Base-by-base conservation (phyloP, 1,284 basidiomycete species). In the Trametes sp. region DNA sequence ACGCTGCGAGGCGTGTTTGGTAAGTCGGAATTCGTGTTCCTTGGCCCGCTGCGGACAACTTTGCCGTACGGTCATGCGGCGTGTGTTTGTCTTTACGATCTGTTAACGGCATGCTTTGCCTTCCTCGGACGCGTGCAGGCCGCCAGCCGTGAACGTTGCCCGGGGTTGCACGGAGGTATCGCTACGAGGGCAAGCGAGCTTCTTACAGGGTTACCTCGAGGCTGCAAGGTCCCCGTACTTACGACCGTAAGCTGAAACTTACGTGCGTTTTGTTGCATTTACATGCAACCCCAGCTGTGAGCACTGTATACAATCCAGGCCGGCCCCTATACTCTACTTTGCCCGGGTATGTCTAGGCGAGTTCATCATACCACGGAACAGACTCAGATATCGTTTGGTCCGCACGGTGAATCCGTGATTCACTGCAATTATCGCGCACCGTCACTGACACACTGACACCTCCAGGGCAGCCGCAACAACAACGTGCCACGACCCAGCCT, bases 181-280 rank as follows among this genome's bases (percentile, higher is more conserved):
- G 42, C 24, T 21, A 35, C 11, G 36, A 10, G 24, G 50, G 14
- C 38, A 45, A 45, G 21, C 14, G 24, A 28, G 23, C 54, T 45
- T 50, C 41, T 28, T 19, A 41, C 31, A 52, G 50, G 42, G 42
- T 46, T 33, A 14, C 57, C 57, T 59, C 57, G 57, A 59, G 57
- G 57, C 57, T 8, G 31, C 57, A 46, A 46, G 50, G 38, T n/a
- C 11, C 42, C 23, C 21, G 1, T 24, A 26, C 7, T 23, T 24
- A 45, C 38, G 42, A 11, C 42, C 42, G 42, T 45, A 26, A 45
- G 42, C 24, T 45, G 10, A 21, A 45, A 24, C 42, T 14, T 45
- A 45, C 42, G 24, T 16, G 21, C 24, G 10, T 9, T 7, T 45
- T 26, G 24, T 45, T 45, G 24, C 42, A 45, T 26, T 45, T 45